phyloP scores from a whole-genome alignment of 805 yeast species.

The Cyberlindnera euphorbiae region DNA sequence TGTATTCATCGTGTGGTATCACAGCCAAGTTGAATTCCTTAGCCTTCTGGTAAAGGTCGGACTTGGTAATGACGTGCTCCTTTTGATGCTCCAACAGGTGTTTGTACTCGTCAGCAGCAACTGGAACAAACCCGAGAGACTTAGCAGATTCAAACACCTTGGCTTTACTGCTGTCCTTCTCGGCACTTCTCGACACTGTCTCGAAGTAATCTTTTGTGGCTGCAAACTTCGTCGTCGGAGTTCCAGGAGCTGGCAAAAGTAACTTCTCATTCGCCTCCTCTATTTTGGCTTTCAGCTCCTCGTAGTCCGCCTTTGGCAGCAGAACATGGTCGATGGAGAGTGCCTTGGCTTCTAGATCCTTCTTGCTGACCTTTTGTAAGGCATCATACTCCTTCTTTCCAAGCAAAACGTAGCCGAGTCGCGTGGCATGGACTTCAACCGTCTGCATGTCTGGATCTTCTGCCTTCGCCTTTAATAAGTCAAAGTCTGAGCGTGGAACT shows the following conservation, averaged over 20 bases:
- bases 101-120: conserved; percentile 31
- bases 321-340: conserved; percentile 27
- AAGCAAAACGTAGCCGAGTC: conserved; percentile 21
- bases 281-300: conserved; percentile 2
- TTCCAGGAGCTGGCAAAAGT: conserved; percentile 6
- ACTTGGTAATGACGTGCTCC: conserved; percentile 27
- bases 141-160: conserved; percentile 30
- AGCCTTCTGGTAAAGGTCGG: conserved; percentile 32
- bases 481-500: conserved; percentile 22
- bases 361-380: conserved; percentile 24
- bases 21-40: conserved; percentile 39
- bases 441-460: conserved; percentile 23
- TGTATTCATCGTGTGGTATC: conserved; percentile 41
- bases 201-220: conserved; percentile 33
- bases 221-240: conserved; percentile 28
- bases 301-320: conserved; percentile 21
- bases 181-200: conserved; percentile 27
- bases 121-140: conserved; percentile 30
- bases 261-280: conserved; percentile 1
- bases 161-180: conserved; percentile 22
- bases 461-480: conserved; percentile 16
- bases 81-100: conserved; percentile 28
- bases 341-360: conserved; percentile 28
- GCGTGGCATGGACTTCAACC: conserved; percentile 15
- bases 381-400: conserved; percentile 23